phyloP scores from a whole-genome alignment of 2,329 filamentous ascomycete species.

The Exophiala mesophila region DNA sequence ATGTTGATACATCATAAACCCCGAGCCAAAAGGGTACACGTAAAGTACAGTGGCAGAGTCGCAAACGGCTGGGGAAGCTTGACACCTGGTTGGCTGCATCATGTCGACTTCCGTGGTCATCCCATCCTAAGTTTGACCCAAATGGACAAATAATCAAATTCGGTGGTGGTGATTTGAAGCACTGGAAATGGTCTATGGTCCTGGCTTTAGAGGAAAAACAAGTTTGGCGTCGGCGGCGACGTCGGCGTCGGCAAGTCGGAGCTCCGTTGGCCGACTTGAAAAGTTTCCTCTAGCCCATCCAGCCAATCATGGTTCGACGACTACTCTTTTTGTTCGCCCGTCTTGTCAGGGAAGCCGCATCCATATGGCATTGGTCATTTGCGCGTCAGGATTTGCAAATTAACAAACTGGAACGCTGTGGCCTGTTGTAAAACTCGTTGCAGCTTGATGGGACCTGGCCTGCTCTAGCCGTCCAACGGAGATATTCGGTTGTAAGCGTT shows the following conservation, averaged over 20 bases:
- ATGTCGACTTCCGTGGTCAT: no score
- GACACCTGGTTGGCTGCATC: no score
- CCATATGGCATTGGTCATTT: background rate
- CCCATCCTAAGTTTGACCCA: no score
- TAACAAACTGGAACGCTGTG: background rate
- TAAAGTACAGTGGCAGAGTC: no score
- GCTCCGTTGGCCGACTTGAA: background rate
- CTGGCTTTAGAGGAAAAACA: no score
- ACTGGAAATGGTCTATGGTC: background rate
- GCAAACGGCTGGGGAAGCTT: no score
- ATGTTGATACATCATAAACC: no score
- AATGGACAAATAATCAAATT: background rate
- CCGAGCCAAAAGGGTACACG: no score
- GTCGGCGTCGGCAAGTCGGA: slow-evolving; percentile 3
- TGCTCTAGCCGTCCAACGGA: no score
- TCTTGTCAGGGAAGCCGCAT: background rate
- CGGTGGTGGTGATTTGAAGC: background rate
- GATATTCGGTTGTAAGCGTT: no score
- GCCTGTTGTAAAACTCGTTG: background rate
- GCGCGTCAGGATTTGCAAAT: background rate
- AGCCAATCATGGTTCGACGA: background rate
- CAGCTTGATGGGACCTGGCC: no score
- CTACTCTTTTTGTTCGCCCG: background rate
- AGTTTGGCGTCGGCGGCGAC: no score
- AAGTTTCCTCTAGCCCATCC: background rate